These are phyloP conservation scores for Hyphopichia pseudoburtonii DNA, from an alignment of 1,139 yeast genomes.

Conservation along the genomic window DNA sequence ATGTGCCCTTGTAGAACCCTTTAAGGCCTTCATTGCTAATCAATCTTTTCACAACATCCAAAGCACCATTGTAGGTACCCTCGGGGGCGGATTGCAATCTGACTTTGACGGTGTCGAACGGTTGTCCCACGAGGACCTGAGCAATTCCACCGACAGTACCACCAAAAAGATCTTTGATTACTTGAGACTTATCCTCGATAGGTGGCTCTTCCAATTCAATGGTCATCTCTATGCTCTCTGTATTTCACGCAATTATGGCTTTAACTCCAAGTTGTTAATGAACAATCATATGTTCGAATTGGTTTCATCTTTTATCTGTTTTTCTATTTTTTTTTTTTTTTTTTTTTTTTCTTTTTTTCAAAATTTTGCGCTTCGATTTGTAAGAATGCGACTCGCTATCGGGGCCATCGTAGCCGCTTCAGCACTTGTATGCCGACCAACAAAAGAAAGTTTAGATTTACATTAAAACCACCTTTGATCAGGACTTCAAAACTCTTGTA, in stretches of 20 bases:
- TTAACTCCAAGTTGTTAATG: no score
- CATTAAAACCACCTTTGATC: no score
- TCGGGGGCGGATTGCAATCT: constrained; percentile 83
- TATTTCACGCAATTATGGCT: no score
- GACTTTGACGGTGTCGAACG: constrained; percentile 92
- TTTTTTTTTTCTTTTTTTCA: constrained; percentile 3
- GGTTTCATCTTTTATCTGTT: no score
- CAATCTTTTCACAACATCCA: constrained; percentile 72
- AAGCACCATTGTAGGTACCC: constrained; percentile 71
- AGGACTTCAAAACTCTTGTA: no score
- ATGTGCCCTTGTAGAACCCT: constrained; percentile 89
- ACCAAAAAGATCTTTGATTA: constrained; percentile 77
- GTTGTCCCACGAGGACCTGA: constrained; percentile 94
- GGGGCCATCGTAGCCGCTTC: no score
- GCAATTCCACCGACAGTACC: constrained; percentile 95
- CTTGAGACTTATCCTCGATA: constrained; percentile 48
- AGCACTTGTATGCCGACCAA: no score
- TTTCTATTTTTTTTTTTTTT: constrained; percentile 2
- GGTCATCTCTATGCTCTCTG: constrained; percentile 23
- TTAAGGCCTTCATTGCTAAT: constrained; percentile 70
- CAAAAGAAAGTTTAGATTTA: no score
- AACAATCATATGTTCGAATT: no score
- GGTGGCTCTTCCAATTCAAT: constrained; percentile 49
- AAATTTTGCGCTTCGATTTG: not conserved
- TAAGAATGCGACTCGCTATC: not conserved